These are phyloP conservation scores for Malus fusca DNA, from an alignment of 306 rosid genomes.

Conservation along the genomic window DNA sequence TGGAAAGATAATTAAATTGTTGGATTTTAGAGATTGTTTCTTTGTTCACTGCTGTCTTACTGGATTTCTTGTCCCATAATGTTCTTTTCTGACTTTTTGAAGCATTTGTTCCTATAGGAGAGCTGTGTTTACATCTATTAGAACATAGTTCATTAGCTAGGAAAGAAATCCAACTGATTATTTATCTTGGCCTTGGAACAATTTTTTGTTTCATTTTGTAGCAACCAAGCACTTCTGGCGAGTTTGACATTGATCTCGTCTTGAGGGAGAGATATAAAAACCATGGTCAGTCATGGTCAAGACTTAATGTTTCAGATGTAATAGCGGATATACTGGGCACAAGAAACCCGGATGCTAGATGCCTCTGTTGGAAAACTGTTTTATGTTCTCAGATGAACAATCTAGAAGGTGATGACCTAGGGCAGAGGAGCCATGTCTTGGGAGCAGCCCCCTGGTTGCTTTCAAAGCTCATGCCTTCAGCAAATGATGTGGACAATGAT, in stretches of 20 bases:
- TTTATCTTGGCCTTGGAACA: slow-evolving; percentile 11
- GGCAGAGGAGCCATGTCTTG: slow-evolving; percentile 15
- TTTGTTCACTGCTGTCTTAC: neutral
- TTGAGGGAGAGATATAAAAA: slow-evolving; percentile 58
- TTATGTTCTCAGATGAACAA: slow-evolving; percentile 48
- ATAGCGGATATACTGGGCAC: slow-evolving; percentile 44
- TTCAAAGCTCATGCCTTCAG: slow-evolving; percentile 69
- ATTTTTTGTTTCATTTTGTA: slow-evolving; percentile 22
- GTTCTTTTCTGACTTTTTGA: neutral
- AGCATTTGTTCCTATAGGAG: neutral
- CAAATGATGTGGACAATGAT: slow-evolving; percentile 2
- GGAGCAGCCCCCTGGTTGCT: slow-evolving; percentile 58
- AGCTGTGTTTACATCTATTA: neutral
- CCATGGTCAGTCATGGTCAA: slow-evolving; percentile 59
- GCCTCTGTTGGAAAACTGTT: slow-evolving; percentile 81
- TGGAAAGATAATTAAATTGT: neutral
- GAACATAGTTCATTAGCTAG: neutral
- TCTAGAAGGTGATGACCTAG: slow-evolving; percentile 23
- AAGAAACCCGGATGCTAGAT: slow-evolving; percentile 52
- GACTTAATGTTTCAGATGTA: slow-evolving; percentile 69
- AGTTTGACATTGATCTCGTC: slow-evolving; percentile 59
- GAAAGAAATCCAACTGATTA: neutral
- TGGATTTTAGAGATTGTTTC: neutral
- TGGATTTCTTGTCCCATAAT: neutral
- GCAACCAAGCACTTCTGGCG: slow-evolving; percentile 40